Evolutionary conservation across 1,284 basidiomycete species (phyloP), one percentile per base, ranked within the genome.

Genomic region (Cutaneotrichosporon spelunceum): DNA sequence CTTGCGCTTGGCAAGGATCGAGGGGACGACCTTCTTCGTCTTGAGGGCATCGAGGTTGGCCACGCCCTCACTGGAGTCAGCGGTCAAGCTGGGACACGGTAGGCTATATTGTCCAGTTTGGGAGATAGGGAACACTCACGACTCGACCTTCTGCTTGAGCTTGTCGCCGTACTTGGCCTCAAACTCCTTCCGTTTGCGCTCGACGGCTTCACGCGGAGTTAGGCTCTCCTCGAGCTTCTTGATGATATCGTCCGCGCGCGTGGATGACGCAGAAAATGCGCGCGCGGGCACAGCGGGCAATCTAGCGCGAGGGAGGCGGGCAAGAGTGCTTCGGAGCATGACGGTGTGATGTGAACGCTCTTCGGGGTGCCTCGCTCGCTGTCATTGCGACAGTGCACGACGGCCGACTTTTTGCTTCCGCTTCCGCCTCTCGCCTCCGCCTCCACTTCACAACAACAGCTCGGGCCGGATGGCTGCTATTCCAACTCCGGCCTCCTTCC

Each of bases 151-250:
- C 64, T 70, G 63, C 65, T 74, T 77, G 39, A 80, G 66, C 66
- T 78, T 78, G 30, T 76, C 72, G 2, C 71, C 74, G 64, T 80
- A 80, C 68, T 78, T 79, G 9, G 66, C 74, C 62, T 79, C 78
- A 52, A 75, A 74, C 53, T 67, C 71, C 56, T 72, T 74, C 26
- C 70, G 65, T 62, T 77, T 76, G 34, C 64, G 56, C 64, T 79
- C 79, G 53, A 80, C 71, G 14, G 73, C 57, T 58, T 77, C 77
- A n/a, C 78, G 67, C 3, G 77, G 72, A 29, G 75, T 72, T 8
- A 78, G 58, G 53, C 68, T 63, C 56, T 75, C 70, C 49, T 73
- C 70, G 24, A 75, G 60, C 36, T 75, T 68, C 19, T 58, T 50
- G 24, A 72, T 48, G n/a, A 73, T 34, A 61, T 76, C 68, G 62